A percentile compares a stretch with the other conserved stretches of the same genome.
Evolutionary conservation across 2,329 filamentous ascomycete species (phyloP).

Genomic region (Paramyrothecium roridum): DNA sequence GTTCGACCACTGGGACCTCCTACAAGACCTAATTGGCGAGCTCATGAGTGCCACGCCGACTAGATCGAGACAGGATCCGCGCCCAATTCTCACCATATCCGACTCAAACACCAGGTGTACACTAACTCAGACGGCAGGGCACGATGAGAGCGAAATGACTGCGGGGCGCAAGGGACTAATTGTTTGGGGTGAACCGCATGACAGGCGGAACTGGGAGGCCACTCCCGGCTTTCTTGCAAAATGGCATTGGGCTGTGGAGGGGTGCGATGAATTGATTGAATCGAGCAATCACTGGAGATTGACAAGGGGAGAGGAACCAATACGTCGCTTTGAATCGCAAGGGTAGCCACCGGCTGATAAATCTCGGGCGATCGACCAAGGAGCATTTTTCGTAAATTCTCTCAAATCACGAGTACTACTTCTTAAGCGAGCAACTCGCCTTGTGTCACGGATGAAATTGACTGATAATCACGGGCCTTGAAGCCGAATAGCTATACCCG

Average conservation of each 20-base stretch:
- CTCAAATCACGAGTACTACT: no score
- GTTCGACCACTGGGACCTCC: conserved; percentile 33
- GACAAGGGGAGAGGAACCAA: conserved; percentile 13
- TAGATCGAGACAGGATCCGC: no score
- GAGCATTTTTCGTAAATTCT: no score
- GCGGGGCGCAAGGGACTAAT: conserved; percentile 11
- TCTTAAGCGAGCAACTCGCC: no score
- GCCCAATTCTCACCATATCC: not conserved
- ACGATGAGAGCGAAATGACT: no score
- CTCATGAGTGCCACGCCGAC: not conserved
- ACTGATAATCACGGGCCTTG: no score
- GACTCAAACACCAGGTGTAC: no score
- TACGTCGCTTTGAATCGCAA: not conserved
- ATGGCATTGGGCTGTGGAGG: conserved; percentile 16
- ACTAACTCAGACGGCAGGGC: no score
- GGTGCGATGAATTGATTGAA: conserved; percentile 14
- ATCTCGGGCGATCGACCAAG: no score
- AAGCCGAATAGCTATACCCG: no score
- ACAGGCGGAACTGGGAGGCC: conserved; percentile 15
- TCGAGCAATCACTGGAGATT: conserved; percentile 16
- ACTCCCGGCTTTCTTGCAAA: conserved; percentile 16
- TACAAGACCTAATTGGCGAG: conserved; percentile 8
- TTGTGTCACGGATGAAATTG: no score
- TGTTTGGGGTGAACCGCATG: conserved; percentile 19
- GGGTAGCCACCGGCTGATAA: no score